Conservation (phyloP, 352 stramenopile species). For the Phytophthora sp. region DNA sequence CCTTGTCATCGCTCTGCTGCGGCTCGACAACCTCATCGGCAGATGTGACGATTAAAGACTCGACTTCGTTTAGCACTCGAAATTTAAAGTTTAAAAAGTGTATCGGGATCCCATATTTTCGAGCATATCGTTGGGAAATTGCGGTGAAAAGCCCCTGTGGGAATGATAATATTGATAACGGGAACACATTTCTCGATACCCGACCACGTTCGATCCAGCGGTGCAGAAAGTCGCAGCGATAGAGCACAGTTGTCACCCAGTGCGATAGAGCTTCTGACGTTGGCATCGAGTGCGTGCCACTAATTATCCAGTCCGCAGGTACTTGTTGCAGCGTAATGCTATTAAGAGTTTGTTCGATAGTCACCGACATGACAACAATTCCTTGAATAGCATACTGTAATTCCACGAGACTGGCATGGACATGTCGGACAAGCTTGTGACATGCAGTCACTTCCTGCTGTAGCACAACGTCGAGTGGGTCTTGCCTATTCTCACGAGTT, state of each 20-base stretch:
- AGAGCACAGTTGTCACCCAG: constrained; percentile 66
- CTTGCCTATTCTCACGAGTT: constrained; percentile 16
- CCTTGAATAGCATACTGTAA: constrained; percentile 69
- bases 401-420: constrained; percentile 48
- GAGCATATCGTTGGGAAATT: constrained; percentile 73
- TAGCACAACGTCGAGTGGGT: constrained; percentile 71
- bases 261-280: constrained; percentile 52
- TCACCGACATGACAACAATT: constrained; percentile 57
- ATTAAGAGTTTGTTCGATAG: constrained; percentile 58
- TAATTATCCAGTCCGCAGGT: constrained; percentile 49
- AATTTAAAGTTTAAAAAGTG: constrained; percentile 84
- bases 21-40: background rate
- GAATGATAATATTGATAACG: constrained; percentile 74
- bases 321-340: constrained; percentile 61
- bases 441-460: constrained; percentile 68
- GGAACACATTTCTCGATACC: constrained; percentile 42
- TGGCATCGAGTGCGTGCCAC: constrained; percentile 21
- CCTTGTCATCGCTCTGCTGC: constrained; percentile 2
- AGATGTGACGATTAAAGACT: constrained; percentile 27
- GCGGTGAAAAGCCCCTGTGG: constrained; percentile 82
- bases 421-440: constrained; percentile 48
- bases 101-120: constrained; percentile 72
- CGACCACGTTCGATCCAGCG: constrained; percentile 47
- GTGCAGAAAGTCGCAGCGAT: constrained; percentile 64
- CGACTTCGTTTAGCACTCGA: constrained; percentile 51